Base-by-base conservation (phyloP, 2,329 filamentous ascomycete genomes). In the Neurospora sp. region DNA sequence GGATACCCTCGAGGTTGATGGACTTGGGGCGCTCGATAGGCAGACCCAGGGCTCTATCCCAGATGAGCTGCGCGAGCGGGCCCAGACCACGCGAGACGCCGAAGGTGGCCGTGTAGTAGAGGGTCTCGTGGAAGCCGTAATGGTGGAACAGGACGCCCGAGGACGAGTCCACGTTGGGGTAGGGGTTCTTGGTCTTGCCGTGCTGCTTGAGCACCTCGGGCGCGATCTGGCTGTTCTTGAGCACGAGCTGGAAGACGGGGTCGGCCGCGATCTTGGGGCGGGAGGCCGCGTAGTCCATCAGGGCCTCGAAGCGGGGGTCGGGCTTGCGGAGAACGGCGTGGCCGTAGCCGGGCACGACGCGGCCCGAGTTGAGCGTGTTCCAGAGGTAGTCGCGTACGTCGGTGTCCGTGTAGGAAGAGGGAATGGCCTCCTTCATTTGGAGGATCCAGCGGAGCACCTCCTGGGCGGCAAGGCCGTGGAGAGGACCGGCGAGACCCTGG, bases 11-110 rank as follows among this genome's bases (percentile, higher is more conserved):
- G 69, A 99, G 84, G 82, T 97, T 96, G 79, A 98, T 97, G 82
- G 92, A 97, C 91, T 99, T 99, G 67, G 96, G 96, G 72, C 95
- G 87, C 88, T 99, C 96, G 77, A 99, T 99, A 11, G 96, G 96
- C 78, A 98, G 84, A 69, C 96, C 96, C 73, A 99, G 82, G 17
- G 94, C 94, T 67, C 96, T 88, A 80, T 98, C 95, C 96, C 96
- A 98, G 79, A 99, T 91, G 73, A 99, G 86, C 82, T 99, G 96
- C 62, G 93, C 93, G 67, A 99, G 85, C 28, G 96, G 96, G 8
- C 96, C 96, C 17, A 99, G 84, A 68, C 89, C 89, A 75, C 89
- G 83, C 71, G 87, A 89, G 12, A 91, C 89, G 72, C 89, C 89
- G 73, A 91, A 91, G 0, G 89, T 91, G 70, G 88, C 89, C 4